Evolutionary conservation across 768 basidiomycete genomes (phyloP).

Genomic region (Cytidiella melzeri): DNA sequence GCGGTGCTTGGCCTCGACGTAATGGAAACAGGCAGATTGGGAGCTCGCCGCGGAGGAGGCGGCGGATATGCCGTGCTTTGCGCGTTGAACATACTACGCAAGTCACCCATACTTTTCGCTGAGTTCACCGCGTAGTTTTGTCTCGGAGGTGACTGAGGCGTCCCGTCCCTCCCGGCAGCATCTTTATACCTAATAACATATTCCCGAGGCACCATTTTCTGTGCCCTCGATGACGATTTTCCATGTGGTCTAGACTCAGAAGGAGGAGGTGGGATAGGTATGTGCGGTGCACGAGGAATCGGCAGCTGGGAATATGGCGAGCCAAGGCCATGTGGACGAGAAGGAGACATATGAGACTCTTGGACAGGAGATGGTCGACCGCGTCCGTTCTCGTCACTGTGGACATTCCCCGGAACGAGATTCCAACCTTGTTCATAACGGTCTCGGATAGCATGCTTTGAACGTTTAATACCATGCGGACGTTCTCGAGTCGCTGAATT

Average conservation of each 20-base stretch:
- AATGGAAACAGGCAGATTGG: constrained; percentile 23
- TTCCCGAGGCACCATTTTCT: constrained; percentile 39
- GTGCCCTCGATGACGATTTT: constrained; percentile 12
- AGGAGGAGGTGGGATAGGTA: constrained; percentile 11
- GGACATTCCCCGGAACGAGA: constrained; percentile 15
- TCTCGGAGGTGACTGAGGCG: constrained; percentile 27
- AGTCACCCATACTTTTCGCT: constrained; percentile 57
- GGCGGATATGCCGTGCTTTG: constrained; percentile 21
- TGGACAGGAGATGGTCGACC: constrained; percentile 15
- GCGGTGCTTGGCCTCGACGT: constrained; percentile 15
- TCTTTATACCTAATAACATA: constrained; percentile 47
- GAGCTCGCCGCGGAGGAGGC: background rate
- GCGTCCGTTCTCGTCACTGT: constrained; percentile 18
- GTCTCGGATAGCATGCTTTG: background rate
- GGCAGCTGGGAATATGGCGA: constrained; percentile 19
- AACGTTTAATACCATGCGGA: background rate
- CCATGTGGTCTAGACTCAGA: constrained; percentile 13
- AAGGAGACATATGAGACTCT: constrained; percentile 14
- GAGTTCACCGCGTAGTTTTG: constrained; percentile 25
- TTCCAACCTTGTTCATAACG: constrained; percentile 14
- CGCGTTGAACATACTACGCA: constrained; percentile 30
- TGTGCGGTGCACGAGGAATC: constrained; percentile 14
- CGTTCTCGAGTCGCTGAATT: background rate
- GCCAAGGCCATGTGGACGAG: background rate
- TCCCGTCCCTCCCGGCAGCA: constrained; percentile 22